phyloP scores from a whole-genome alignment of 805 yeast species.

The Pichia ethanolica region DNA sequence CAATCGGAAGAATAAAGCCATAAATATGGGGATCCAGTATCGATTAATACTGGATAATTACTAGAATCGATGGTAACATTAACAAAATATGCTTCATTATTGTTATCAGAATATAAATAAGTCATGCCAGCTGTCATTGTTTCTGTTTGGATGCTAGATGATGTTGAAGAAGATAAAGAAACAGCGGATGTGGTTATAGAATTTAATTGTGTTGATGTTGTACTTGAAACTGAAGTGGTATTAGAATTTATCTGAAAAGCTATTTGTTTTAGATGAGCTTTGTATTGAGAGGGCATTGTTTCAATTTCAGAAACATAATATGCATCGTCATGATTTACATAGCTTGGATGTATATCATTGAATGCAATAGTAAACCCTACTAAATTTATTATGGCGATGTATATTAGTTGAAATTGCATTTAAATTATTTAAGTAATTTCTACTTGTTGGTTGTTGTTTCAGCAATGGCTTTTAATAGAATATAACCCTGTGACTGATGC shows the following conservation, averaged over 20 bases:
- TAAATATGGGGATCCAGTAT: constrained; percentile 58
- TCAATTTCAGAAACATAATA: constrained; percentile 3
- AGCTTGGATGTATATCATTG: background rate
- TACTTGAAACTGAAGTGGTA: background rate
- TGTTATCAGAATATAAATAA: constrained; percentile 20
- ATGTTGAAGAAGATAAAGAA: constrained; percentile 4
- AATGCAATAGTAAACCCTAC: background rate
- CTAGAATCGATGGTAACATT: constrained; percentile 33
- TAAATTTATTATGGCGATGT: too few relatives aligned
- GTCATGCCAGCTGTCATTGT: constrained; percentile 20
- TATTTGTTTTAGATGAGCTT: background rate
- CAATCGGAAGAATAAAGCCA: constrained; percentile 57
- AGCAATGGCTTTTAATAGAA: too few relatives aligned
- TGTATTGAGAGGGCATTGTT: background rate
- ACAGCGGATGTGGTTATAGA: too few relatives aligned
- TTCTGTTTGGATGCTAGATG: constrained; percentile 5
- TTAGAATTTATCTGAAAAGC: background rate
- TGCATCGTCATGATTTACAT: background rate
- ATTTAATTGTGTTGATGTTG: background rate
- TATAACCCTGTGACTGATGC: too few relatives aligned
- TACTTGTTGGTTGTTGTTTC: too few relatives aligned
- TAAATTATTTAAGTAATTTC: too few relatives aligned
- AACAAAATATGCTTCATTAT: constrained; percentile 31
- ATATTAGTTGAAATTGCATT: background rate
- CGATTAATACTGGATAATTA: constrained; percentile 47